Percentiles rank a stretch among this genome's conserved stretches.
Conservation (phyloP, 2,329 filamentous ascomycete species). For the Zasmidium citrigriseum region DNA sequence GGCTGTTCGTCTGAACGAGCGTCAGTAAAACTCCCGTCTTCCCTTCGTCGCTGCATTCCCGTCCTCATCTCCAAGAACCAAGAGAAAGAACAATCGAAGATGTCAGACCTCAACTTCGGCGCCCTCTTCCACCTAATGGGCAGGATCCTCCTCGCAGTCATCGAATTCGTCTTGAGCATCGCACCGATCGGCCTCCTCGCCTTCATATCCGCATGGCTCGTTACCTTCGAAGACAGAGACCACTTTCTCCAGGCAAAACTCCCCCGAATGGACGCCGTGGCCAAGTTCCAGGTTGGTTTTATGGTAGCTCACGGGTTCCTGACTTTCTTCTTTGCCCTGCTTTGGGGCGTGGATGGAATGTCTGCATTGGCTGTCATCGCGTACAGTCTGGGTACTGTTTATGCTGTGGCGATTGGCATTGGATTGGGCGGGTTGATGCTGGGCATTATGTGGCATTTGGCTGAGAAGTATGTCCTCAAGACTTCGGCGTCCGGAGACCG, state of each 20-base stretch:
- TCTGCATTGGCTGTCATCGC: background rate
- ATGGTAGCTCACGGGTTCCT: background rate
- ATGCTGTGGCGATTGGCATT: background rate
- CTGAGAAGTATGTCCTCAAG: background rate
- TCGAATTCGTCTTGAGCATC: background rate
- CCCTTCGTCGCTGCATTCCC: background rate
- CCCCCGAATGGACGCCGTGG: background rate
- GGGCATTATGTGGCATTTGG: background rate
- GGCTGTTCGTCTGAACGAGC: background rate
- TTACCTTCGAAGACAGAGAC: background rate
- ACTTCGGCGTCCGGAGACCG: background rate
- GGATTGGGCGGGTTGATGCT: background rate
- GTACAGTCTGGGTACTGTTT: background rate
- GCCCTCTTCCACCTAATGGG: background rate
- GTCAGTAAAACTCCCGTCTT: background rate
- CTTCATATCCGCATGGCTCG: background rate
- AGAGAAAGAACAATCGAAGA: background rate
- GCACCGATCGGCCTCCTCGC: background rate
- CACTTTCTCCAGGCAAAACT: background rate
- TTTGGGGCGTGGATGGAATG: background rate
- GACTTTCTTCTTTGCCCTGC: background rate
- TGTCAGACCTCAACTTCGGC: background rate
- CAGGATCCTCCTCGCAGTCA: background rate
- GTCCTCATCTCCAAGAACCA: background rate
- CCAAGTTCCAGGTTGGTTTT: background rate